A percentile compares a stretch with the other conserved stretches of the same genome.
Evolutionary conservation across 2,329 filamentous ascomycete genomes (phyloP).

Genomic region (Ophiostoma sp.): DNA sequence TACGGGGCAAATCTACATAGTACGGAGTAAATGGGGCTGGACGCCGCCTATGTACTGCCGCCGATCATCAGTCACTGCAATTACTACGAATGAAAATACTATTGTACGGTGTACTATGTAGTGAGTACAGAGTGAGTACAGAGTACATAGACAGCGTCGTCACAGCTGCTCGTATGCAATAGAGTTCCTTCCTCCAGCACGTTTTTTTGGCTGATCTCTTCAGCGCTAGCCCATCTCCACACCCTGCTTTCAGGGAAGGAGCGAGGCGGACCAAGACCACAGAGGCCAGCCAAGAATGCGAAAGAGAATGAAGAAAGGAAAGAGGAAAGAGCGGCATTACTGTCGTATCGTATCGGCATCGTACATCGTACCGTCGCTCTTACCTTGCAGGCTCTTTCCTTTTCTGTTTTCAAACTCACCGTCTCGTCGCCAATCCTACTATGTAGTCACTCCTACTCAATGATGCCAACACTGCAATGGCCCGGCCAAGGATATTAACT

Average conservation of each 20-base stretch:
- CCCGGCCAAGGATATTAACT: too few species aligned
- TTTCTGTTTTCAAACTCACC: not conserved
- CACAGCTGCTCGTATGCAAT: too few species aligned
- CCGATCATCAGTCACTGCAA: not conserved
- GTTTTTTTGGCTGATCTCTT: constrained; percentile 14
- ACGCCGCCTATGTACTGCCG: not conserved
- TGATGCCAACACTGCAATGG: not conserved
- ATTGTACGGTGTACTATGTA: too few species aligned
- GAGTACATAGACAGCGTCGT: too few species aligned
- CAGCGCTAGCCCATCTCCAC: not conserved
- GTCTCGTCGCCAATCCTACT: not conserved
- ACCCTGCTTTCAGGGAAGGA: not conserved
- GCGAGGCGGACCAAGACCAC: not conserved
- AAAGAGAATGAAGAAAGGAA: constrained; percentile 1
- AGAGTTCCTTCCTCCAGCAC: not conserved
- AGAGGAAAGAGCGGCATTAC: constrained; percentile 2
- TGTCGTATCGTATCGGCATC: not conserved
- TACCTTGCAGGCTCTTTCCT: not conserved
- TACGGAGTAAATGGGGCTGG: not conserved
- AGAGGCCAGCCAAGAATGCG: not conserved
- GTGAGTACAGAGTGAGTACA: too few species aligned
- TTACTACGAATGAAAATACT: too few species aligned
- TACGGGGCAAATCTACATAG: not conserved
- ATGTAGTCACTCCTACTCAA: too few species aligned
- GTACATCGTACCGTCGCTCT: not conserved